These are phyloP conservation scores for Arctium lappa DNA, from an alignment of 129 eudicot genomes.

Conservation along the genomic window DNA sequence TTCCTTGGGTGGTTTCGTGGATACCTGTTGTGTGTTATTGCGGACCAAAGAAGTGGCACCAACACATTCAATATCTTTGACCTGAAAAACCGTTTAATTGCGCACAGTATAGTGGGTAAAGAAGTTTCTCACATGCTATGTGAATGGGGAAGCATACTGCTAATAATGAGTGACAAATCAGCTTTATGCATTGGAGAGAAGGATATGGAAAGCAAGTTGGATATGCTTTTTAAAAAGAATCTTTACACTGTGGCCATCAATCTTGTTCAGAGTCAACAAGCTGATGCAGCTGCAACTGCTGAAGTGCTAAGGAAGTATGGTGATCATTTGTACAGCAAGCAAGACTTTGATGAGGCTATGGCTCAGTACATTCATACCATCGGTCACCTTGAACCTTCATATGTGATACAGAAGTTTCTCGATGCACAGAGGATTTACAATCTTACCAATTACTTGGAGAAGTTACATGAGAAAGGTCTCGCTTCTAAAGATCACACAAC, in stretches of 20 bases:
- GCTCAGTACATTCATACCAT: conserved; percentile 91
- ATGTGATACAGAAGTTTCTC: conserved; percentile 91
- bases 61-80: conserved; percentile 85
- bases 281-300: conserved; percentile 97
- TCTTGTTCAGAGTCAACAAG: conserved; percentile 97
- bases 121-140: conserved; percentile 94
- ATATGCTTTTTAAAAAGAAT: conserved; percentile 92
- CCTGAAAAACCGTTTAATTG: conserved; percentile 85
- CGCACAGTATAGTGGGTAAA: conserved; percentile 65
- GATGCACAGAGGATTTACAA: conserved; percentile 98
- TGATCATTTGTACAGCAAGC: conserved; percentile 87
- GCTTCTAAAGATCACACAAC: conserved; percentile 98
- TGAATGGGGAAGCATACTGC: conserved; percentile 97
- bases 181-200: conserved; percentile 87
- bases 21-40: conserved; percentile 78
- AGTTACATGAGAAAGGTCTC: conserved; percentile 86
- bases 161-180: conserved; percentile 75
- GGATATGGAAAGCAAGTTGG: conserved; percentile 97
- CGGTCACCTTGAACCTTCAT: conserved; percentile 94
- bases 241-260: conserved; percentile 92
- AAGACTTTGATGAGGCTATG: conserved; percentile 91
- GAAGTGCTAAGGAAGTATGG: conserved; percentile 94
- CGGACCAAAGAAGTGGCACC: conserved; percentile 76
- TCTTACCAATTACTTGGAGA: conserved; percentile 90
- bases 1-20: conserved; percentile 98